Evolutionary conservation across 176 grass and related monocot genomes (phyloP), one percentile per base, ranked within the genome.

Genomic region (Triticum monococcum): DNA sequence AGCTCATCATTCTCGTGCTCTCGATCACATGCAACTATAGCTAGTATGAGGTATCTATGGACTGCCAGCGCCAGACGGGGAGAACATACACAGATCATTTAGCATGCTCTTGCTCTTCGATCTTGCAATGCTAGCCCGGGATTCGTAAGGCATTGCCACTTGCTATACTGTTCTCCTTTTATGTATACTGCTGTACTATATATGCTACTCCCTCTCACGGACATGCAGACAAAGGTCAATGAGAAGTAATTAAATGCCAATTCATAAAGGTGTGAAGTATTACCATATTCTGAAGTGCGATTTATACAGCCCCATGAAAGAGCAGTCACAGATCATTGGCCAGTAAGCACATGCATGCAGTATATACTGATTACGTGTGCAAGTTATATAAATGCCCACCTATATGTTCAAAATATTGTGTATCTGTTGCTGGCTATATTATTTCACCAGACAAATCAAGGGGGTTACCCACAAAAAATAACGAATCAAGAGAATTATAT

Each of bases 1-100:
- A 74, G 82, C 68, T 74, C 82, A 67, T 66, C 67, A 85, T 80
- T 25, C 67, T 25, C 67, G 32, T 64, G 61, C 46, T 16, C 77
- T 40, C 18, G 16, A 12, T 66, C 62, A 16, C 63, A 37, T 61
- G 52, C 37, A 14, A 26, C 12, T n/a, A 50, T n/a, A 50, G 50
- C 12, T n/a, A 50, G 50, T 22, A 22, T 57, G 18, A 59, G 18
- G 54, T 59, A 22, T 22, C 54, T 22, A 60, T 77, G 48, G 31
- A 46, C 86, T 48, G 46, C 48, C 48, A 62, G 20, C 33, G 28
- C 78, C 57, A 30, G 30, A 26, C 85, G 38, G 38, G 31, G 23
- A 72, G 68, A 46, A 64, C 65, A 1, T 22, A 54, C 50, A 57
- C 1, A 57, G 18, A 7, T 8, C 17, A 57, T 57, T 17, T 20